Evolutionary conservation across 768 basidiomycete species (phyloP), one percentile per base, ranked within the genome.

Genomic region (Mycena pura): DNA sequence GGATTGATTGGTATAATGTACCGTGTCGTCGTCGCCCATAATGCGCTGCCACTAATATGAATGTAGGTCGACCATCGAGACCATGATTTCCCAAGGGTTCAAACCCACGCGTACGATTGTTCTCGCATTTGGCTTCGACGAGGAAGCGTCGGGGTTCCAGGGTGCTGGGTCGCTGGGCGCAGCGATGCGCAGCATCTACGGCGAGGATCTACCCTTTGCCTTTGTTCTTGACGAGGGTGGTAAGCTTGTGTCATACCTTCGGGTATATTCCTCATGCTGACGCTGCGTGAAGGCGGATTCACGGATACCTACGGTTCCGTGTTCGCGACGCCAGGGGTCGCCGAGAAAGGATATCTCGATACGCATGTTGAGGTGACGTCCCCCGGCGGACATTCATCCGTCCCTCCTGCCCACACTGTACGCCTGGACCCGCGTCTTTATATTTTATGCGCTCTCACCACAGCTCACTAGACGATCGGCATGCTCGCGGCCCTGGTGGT

Each of bases 141-240:
- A 93, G 70, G 91, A 92, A 76, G 78, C 83, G 56, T 78, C 80
- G 54, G 87, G 87, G 38, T 50, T 53, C 6, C 61, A 90, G 86
- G 89, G 89, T 29, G 90, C 88, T 9, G 72, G 72, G 24, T 68
- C 69, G 4, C 76, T 91, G 39, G 77, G 79, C 0, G 68, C 75
- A 11, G 76, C 76, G 43, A 74, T 97, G 28, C 71, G 85, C 45
- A 65, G 80, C 3, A 80, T 78, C 15, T 96, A 92, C 69, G 95
- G 94, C 32, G 71, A 83, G 60, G 74, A 93, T 68, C 83, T 85
- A 5, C 64, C 64, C 2, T 86, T 93, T 69, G 86, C 91, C 0
- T 80, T 96, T 70, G 73, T 97, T 43, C 80, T 98, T 31, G 96
- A 98, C 69, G 96, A 98, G 79, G 95, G 95, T 31, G 85, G 92